These are phyloP conservation scores for Beta corolliflora DNA, from an alignment of 179 eudicot species.

Conservation along the genomic window DNA sequence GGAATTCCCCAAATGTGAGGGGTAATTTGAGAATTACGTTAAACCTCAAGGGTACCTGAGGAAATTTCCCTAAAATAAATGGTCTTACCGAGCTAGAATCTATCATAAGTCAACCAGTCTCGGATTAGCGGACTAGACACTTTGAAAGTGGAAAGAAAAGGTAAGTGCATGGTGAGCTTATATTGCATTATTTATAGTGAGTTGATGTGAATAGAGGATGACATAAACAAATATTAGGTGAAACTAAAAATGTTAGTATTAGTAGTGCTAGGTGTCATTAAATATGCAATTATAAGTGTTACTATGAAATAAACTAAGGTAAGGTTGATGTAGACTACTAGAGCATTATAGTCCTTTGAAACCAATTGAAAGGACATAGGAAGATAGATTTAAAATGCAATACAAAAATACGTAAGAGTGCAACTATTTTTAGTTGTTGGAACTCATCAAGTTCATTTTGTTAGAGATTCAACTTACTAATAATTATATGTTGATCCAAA, in stretches of 20 bases:
- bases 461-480: neutral
- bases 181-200: constrained; percentile 21
- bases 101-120: too few relatives aligned
- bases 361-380: constrained; percentile 3
- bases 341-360: constrained; percentile 20
- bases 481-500: neutral
- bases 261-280: constrained; percentile 11
- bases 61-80: too few relatives aligned
- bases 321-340: constrained; percentile 29
- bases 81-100: too few relatives aligned
- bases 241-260: neutral
- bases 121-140: too few relatives aligned
- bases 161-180: constrained; percentile 21
- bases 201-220: constrained; percentile 28
- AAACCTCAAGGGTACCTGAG: too few relatives aligned
- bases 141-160: too few relatives aligned
- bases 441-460: neutral
- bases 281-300: constrained; percentile 17
- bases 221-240: constrained; percentile 13
- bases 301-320: neutral
- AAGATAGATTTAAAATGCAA: neutral
- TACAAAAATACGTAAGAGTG: neutral
- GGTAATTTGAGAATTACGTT: too few relatives aligned
- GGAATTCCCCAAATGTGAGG: too few relatives aligned
- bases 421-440: neutral